Conservation (phyloP, 331 rosid species). For the Arachis monticola region DNA sequence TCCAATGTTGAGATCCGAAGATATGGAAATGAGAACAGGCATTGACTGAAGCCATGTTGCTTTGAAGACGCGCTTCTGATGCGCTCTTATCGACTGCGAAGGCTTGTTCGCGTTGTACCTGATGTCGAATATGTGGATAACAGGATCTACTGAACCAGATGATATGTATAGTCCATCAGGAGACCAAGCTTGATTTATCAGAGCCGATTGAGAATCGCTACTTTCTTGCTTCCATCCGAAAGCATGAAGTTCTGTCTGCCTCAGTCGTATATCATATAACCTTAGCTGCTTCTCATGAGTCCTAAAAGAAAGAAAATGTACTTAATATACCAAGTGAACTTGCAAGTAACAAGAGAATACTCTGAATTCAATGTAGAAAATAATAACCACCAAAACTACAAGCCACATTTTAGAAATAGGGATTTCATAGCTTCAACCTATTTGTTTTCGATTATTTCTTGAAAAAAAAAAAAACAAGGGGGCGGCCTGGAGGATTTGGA, state of each 20-base stretch:
- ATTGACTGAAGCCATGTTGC: slow-evolving; percentile 82
- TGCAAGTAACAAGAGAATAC: slow-evolving; percentile 28
- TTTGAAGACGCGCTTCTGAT: slow-evolving; percentile 89
- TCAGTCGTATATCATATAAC: slow-evolving; percentile 78
- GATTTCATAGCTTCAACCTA: no score
- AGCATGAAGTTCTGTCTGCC: slow-evolving; percentile 85
- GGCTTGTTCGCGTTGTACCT: slow-evolving; percentile 76
- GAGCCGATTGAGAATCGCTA: slow-evolving; percentile 96
- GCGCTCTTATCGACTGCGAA: slow-evolving; percentile 80
- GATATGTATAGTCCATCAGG: slow-evolving; percentile 90
- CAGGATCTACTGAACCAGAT: slow-evolving; percentile 93
- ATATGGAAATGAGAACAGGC: slow-evolving; percentile 86
- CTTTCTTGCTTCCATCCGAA: slow-evolving; percentile 99
- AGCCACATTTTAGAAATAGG: no score
- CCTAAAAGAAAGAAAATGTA: slow-evolving; percentile 53
- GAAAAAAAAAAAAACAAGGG: no score
- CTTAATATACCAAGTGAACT: neutral
- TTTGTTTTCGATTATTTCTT: no score
- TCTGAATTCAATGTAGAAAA: slow-evolving; percentile 26
- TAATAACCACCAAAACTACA: slow-evolving; percentile 10
- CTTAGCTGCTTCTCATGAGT: slow-evolving; percentile 92
- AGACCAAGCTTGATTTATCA: slow-evolving; percentile 98
- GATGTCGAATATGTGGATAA: slow-evolving; percentile 89
- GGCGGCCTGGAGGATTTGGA: no score
- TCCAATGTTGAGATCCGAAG: slow-evolving; percentile 89